A percentile compares a stretch with the other conserved stretches of the same genome.
These are phyloP conservation scores for Picea glauca DNA, from an alignment of 75 land plant genomes.

Conservation along the genomic window DNA sequence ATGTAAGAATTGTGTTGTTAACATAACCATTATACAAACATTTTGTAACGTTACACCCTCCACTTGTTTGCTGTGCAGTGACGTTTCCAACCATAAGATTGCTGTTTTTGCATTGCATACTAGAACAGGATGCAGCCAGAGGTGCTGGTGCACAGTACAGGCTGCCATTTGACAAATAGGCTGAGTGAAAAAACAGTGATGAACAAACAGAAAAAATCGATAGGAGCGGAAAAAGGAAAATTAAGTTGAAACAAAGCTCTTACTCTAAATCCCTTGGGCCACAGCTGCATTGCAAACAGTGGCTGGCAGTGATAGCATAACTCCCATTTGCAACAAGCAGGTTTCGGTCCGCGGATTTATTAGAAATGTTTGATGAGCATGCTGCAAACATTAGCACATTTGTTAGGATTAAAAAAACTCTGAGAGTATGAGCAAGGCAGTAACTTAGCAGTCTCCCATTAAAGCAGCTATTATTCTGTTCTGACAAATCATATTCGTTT, in stretches of 20 bases:
- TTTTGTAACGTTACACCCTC: constrained; percentile 72
- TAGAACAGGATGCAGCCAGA: constrained; percentile 56
- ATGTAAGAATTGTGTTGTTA: constrained; percentile 46
- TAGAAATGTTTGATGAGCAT: constrained; percentile 29
- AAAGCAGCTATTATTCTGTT: no score
- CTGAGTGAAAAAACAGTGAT: not conserved
- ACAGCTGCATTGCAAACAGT: constrained; percentile 55
- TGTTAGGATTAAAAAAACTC: no score
- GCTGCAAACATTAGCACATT: constrained; percentile 21
- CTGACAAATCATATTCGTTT: no score
- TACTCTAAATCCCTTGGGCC: constrained; percentile 8
- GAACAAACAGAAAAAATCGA: not conserved
- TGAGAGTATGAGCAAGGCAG: no score
- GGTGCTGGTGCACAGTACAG: constrained; percentile 66
- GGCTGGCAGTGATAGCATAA: constrained; percentile 42
- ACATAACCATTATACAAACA: constrained; percentile 61
- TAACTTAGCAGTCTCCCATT: no score
- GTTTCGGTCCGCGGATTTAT: constrained; percentile 22
- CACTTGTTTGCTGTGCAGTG: constrained; percentile 32
- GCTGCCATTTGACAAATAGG: constrained; percentile 24
- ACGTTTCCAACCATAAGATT: constrained; percentile 65
- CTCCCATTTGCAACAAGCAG: constrained; percentile 47
- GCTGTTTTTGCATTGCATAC: constrained; percentile 68
- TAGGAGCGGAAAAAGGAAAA: not conserved
- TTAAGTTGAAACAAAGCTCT: not conserved